Percentiles rank a stretch among this genome's conserved stretches.
These are phyloP conservation scores for Rachicladosporium sp. DNA, from an alignment of 2,329 filamentous ascomycete genomes.

Conservation along the genomic window DNA sequence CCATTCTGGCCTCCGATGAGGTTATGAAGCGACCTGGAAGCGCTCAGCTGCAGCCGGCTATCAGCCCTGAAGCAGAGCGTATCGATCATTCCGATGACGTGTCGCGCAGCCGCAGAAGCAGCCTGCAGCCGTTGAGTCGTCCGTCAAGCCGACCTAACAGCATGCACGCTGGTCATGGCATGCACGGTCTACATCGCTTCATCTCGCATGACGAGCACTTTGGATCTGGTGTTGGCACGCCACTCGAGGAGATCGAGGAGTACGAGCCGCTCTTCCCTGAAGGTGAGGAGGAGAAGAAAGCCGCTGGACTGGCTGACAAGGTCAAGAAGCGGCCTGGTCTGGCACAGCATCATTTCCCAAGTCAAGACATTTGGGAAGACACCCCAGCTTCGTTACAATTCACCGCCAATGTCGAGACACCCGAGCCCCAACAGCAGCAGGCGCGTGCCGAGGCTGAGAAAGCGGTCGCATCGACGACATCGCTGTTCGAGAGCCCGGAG, in stretches of 20 bases:
- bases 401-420: slow-evolving; percentile 69
- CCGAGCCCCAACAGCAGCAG: slow-evolving; percentile 38
- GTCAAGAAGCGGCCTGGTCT: slow-evolving; percentile 43
- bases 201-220: slow-evolving; percentile 40
- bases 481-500: slow-evolving; percentile 34
- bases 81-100: slow-evolving; percentile 41
- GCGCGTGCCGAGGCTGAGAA: slow-evolving; percentile 11
- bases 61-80: slow-evolving; percentile 58
- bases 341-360: slow-evolving; percentile 62
- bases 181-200: slow-evolving; percentile 43
- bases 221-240: slow-evolving; percentile 42
- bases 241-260: slow-evolving; percentile 77
- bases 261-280: slow-evolving; percentile 89
- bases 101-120: slow-evolving; percentile 35
- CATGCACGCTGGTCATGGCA: slow-evolving; percentile 25
- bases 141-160: slow-evolving; percentile 52
- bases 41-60: slow-evolving; percentile 63
- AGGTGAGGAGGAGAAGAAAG: slow-evolving; percentile 39
- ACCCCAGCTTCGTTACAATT: slow-evolving; percentile 73
- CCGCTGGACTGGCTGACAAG: slow-evolving; percentile 36
- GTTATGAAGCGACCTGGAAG: slow-evolving; percentile 59
- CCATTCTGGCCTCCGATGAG: slow-evolving; percentile 84
- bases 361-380: slow-evolving; percentile 95
- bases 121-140: slow-evolving; percentile 47
- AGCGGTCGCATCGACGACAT: slow-evolving; percentile 7